These are phyloP conservation scores for Stereocaulon alpinum DNA, from an alignment of 495 filamentous ascomycete genomes.

Conservation along the genomic window DNA sequence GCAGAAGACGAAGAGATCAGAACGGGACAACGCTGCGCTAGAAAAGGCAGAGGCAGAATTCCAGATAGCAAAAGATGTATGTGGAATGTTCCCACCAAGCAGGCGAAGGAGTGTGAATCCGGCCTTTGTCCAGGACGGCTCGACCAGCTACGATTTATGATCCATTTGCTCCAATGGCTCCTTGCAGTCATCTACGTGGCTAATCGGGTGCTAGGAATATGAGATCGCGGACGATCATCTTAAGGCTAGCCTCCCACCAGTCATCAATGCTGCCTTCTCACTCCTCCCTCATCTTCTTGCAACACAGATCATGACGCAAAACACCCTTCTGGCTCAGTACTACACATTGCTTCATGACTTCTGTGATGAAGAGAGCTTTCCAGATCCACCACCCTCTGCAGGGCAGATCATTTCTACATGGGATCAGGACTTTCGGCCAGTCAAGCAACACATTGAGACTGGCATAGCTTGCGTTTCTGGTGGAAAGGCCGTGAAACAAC, in stretches of 20 bases:
- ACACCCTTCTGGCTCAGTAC: conserved; percentile 68
- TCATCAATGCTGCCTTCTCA: conserved; percentile 65
- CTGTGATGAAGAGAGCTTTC: conserved; percentile 59
- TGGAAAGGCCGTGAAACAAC: conserved; percentile 63
- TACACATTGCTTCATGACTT: conserved; percentile 79
- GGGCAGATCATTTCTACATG: conserved; percentile 61
- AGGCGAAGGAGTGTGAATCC: neutral
- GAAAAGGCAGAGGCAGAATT: conserved; percentile 74
- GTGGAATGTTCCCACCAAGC: conserved; percentile 5
- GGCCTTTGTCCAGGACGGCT: too few relatives aligned
- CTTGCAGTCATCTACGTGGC: neutral
- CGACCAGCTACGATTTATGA: too few relatives aligned
- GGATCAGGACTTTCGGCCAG: conserved; percentile 52
- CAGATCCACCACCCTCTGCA: conserved; percentile 62
- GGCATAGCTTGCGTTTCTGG: conserved; percentile 52
- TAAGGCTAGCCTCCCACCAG: conserved; percentile 59
- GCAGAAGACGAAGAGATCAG: conserved; percentile 60
- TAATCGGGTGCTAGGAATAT: conserved; percentile 54
- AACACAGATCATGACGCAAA: conserved; percentile 70
- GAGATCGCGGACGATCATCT: conserved; percentile 72
- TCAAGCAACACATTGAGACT: conserved; percentile 63
- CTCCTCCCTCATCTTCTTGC: conserved; percentile 68
- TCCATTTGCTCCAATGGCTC: neutral
- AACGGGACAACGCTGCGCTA: conserved; percentile 67
- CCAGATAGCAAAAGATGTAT: conserved; percentile 53